Evolutionary conservation across 1,284 basidiomycete species (phyloP).

Genomic region (Ustilago xerochloae): DNA sequence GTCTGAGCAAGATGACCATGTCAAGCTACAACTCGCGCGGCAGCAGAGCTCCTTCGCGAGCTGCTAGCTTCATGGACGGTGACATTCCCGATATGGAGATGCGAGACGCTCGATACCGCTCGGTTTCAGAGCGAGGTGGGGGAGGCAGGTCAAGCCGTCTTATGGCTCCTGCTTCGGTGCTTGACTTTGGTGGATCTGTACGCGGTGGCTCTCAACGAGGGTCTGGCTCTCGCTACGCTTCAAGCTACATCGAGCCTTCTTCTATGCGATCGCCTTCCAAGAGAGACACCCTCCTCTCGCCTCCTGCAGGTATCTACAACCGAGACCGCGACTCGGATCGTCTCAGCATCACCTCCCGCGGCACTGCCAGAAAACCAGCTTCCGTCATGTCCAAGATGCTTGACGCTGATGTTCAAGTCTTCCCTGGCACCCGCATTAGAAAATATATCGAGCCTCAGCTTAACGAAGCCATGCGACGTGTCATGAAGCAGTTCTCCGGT

Average conservation of each 20-base stretch:
- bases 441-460: conserved; percentile 50
- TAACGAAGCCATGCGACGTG: conserved; percentile 48
- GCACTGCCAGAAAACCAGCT: conserved; percentile 28
- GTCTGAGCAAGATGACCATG: conserved; percentile 40
- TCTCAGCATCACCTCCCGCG: conserved; percentile 30
- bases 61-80: conserved; percentile 21
- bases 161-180: conserved; percentile 20
- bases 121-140: conserved; percentile 26
- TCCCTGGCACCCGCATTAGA: conserved; percentile 46
- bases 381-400: conserved; percentile 32
- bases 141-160: conserved; percentile 24
- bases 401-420: conserved; percentile 44
- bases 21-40: conserved; percentile 8
- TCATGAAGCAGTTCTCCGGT: conserved; percentile 52
- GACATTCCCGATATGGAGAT: conserved; percentile 24
- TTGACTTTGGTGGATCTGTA: conserved; percentile 23
- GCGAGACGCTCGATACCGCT: conserved; percentile 25
- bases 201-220: conserved; percentile 9
- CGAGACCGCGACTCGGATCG: conserved; percentile 40
- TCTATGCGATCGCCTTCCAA: conserved; percentile 23
- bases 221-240: conserved; percentile 21
- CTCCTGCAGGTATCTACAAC: conserved; percentile 14
- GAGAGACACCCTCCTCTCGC: conserved; percentile 7
- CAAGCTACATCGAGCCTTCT: conserved; percentile 21
- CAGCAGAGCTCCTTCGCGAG: conserved; percentile 25